These are phyloP conservation scores for Zalaria sp. DNA, from an alignment of 2,329 filamentous ascomycete genomes.

Conservation along the genomic window DNA sequence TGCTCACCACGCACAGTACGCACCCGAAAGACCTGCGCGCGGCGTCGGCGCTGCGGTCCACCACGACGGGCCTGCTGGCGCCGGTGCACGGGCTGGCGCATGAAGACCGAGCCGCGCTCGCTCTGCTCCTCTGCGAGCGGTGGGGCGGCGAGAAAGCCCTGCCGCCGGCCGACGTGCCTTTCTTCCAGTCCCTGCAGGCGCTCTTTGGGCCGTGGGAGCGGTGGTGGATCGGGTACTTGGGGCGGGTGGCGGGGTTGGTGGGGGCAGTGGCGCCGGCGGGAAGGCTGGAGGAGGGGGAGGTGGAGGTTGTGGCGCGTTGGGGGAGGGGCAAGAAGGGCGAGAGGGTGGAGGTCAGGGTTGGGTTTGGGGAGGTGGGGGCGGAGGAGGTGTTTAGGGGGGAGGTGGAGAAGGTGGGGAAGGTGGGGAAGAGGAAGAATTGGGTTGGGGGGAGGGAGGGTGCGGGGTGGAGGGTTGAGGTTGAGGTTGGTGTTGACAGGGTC, in stretches of 20 bases:
- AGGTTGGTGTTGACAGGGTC: not conserved
- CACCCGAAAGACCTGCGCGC: slow-evolving; percentile 37
- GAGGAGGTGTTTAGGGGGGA: slow-evolving; percentile 25
- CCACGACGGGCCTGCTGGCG: slow-evolving; percentile 53
- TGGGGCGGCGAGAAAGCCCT: slow-evolving; percentile 50
- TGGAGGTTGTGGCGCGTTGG: slow-evolving; percentile 29
- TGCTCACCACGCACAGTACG: slow-evolving; percentile 35
- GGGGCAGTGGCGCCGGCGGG: slow-evolving; percentile 49
- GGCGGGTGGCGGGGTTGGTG: slow-evolving; percentile 43
- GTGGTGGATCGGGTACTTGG: slow-evolving; percentile 55
- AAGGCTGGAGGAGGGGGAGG: slow-evolving; percentile 20
- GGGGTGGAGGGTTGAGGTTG: slow-evolving; percentile 25
- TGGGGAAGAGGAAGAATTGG: slow-evolving; percentile 48
- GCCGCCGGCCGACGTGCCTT: slow-evolving; percentile 40
- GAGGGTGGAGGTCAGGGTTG: slow-evolving; percentile 26
- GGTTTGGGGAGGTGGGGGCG: slow-evolving; percentile 22
- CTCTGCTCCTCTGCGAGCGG: slow-evolving; percentile 55
- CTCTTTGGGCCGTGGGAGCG: slow-evolving; percentile 40
- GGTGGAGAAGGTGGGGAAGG: slow-evolving; percentile 34
- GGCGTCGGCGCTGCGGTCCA: slow-evolving; percentile 56
- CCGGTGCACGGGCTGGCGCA: slow-evolving; percentile 63
- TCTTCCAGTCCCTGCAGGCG: slow-evolving; percentile 38
- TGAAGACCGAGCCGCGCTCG: slow-evolving; percentile 54
- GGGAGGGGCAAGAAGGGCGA: slow-evolving; percentile 28
- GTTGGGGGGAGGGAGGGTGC: slow-evolving; percentile 25